A percentile compares a stretch with the other conserved stretches of the same genome.
Evolutionary conservation across 441 rosid genomes (phyloP).

Genomic region (Manihot esculenta): DNA sequence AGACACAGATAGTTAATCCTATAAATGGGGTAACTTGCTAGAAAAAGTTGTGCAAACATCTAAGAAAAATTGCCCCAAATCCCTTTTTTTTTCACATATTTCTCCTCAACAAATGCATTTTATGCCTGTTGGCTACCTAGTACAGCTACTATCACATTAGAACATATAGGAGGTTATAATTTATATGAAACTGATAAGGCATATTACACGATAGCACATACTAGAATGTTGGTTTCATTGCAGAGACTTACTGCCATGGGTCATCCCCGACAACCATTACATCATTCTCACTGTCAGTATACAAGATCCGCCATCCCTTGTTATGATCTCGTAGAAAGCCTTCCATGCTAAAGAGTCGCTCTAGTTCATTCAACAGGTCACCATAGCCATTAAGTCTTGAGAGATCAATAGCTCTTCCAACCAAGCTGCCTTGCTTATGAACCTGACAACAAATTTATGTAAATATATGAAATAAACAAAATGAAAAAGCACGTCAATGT

Average conservation of each 20-base stretch:
- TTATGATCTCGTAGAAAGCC: slow-evolving; percentile 70
- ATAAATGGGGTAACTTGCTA: no score
- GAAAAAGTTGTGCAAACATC: no score
- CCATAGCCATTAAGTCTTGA: slow-evolving; percentile 59
- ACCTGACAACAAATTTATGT: slow-evolving; percentile 50
- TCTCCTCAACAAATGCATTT: not conserved
- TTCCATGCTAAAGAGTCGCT: slow-evolving; percentile 75
- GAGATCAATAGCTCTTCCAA: slow-evolving; percentile 93
- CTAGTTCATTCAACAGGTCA: slow-evolving; percentile 70
- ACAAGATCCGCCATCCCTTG: slow-evolving; percentile 85
- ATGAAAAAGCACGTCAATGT: slow-evolving; percentile 14
- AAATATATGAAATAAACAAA: slow-evolving; percentile 20
- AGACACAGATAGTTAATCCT: not conserved
- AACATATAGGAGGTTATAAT: not conserved
- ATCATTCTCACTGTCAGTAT: slow-evolving; percentile 90
- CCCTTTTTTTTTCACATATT: not conserved
- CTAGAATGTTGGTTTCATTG: slow-evolving; percentile 11
- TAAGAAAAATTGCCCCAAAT: no score
- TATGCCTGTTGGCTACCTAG: not conserved
- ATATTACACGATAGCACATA: not conserved
- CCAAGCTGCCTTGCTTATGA: slow-evolving; percentile 94
- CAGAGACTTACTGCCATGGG: slow-evolving; percentile 85
- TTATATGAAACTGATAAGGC: slow-evolving; percentile 1
- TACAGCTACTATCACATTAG: not conserved
- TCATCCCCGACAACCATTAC: slow-evolving; percentile 95